Evolutionary conservation across 2,329 filamentous ascomycete genomes (phyloP).

Genomic region (Cladosporium sp.): DNA sequence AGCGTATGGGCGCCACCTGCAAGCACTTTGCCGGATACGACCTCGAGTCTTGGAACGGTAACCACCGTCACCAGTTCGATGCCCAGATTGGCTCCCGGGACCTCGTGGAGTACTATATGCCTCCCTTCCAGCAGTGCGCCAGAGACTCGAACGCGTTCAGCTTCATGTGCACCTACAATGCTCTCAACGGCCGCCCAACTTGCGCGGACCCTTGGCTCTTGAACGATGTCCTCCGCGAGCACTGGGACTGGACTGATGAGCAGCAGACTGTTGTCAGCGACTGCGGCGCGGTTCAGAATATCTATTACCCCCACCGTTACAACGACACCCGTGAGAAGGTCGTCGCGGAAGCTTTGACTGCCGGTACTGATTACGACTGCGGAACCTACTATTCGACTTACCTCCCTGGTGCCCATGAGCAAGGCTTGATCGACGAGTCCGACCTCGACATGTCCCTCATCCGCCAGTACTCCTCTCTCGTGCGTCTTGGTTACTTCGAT

Average conservation of each 20-base stretch:
- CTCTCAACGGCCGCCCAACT: conserved; percentile 59
- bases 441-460: conserved; percentile 45
- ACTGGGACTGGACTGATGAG: conserved; percentile 58
- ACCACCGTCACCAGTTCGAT: conserved; percentile 45
- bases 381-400: conserved; percentile 44
- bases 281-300: conserved; percentile 54
- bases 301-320: conserved; percentile 47
- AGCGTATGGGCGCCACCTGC: conserved; percentile 40
- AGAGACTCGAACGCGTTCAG: conserved; percentile 40
- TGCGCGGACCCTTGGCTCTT: conserved; percentile 59
- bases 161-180: conserved; percentile 55
- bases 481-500: conserved; percentile 55
- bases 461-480: conserved; percentile 49
- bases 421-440: conserved; percentile 39
- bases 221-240: conserved; percentile 56
- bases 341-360: conserved; percentile 43
- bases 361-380: conserved; percentile 50
- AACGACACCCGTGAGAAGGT: conserved; percentile 39
- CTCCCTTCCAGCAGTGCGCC: conserved; percentile 52
- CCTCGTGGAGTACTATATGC: conserved; percentile 61
- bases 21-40: conserved; percentile 37
- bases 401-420: conserved; percentile 38
- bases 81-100: conserved; percentile 55
- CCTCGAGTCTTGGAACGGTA: conserved; percentile 25
- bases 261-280: conserved; percentile 60